Base-by-base conservation (phyloP, 2,329 filamentous ascomycete species). In the Aspergillus fijiensis region DNA sequence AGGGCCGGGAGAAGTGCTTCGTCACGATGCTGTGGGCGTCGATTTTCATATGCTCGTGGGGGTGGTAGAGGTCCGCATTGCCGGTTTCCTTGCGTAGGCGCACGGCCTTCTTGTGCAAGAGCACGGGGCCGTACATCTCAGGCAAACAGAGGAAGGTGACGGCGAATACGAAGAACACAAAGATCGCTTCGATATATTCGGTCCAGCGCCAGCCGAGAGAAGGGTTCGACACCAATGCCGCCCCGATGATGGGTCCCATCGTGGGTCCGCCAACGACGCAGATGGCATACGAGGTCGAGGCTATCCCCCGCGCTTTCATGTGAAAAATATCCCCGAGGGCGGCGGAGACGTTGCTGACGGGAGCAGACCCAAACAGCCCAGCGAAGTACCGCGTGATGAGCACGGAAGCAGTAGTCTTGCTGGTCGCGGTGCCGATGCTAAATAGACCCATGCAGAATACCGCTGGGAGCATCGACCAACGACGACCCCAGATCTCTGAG, bases 401-500 rank as follows among this genome's bases (percentile, higher is more conserved):
- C 6, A 80, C 61, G 1, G 70, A 69, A 3, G 69, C 65, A 1
- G 76, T 70, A 55, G 73, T 76, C 59, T 69, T 71, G 63, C 73
- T 78, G 10, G 67, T 73, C 2, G 78, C 81, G 1, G 77, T 77
- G 5, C 76, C 80, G 57, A 83, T 79, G 19, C 76, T 79, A 66
- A 82, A 82, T 10, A 82, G 60, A 1, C 69, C 78, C 12, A 82
- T 71, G 9, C 74, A 65, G 19, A 77, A 69, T 50, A 82, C 72
- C 1, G 79, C 73, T 4, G 77, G 77, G 6, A 82, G 69, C 67
- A 82, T 78, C 16, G 74, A 76, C 59, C 74, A 69, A 59, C 77
- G 76, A 4, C 81, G 74, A 1, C 81, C 81, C 66, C 77, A 81
- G 0, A 79, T 70, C 67, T 82, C 80, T 14, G 73, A 76, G 5